These are phyloP conservation scores for Phaeosphaeria sp. DNA, from an alignment of 2,329 filamentous ascomycete genomes.

Conservation along the genomic window DNA sequence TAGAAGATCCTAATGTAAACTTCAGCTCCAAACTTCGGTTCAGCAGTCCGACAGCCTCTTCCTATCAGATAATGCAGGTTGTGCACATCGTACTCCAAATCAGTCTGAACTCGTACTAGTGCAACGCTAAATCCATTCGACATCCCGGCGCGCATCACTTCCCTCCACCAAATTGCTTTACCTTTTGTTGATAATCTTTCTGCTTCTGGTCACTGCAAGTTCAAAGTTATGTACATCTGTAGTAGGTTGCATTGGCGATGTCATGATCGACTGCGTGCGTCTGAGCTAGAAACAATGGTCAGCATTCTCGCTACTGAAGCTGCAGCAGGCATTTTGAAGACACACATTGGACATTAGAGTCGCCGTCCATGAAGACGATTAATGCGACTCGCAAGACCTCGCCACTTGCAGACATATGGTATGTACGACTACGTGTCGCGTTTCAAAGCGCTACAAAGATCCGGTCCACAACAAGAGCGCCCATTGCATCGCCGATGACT, in stretches of 20 bases:
- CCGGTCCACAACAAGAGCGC: background rate
- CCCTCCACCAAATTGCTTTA: background rate
- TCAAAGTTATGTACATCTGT: background rate
- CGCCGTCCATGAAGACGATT: background rate
- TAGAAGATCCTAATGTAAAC: no score
- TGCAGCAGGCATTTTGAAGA: background rate
- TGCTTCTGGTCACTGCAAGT: background rate
- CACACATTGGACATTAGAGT: background rate
- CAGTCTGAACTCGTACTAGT: no score
- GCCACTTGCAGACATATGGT: background rate
- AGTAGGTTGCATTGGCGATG: background rate
- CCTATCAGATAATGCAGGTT: no score
- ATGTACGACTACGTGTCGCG: background rate
- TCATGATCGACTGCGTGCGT: background rate
- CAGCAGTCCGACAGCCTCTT: no score
- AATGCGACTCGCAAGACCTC: background rate
- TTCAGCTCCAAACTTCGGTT: no score
- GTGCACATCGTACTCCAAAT: no score
- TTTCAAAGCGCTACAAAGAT: background rate
- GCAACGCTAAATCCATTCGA: background rate
- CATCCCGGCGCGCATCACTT: background rate
- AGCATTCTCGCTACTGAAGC: background rate
- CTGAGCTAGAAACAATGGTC: background rate
- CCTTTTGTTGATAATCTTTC: background rate
- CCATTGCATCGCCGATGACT: background rate